Percentiles rank a stretch among this genome's conserved stretches.
Evolutionary conservation across 202 grass and related monocot species (phyloP).

Genomic region (Digitaria exilis): DNA sequence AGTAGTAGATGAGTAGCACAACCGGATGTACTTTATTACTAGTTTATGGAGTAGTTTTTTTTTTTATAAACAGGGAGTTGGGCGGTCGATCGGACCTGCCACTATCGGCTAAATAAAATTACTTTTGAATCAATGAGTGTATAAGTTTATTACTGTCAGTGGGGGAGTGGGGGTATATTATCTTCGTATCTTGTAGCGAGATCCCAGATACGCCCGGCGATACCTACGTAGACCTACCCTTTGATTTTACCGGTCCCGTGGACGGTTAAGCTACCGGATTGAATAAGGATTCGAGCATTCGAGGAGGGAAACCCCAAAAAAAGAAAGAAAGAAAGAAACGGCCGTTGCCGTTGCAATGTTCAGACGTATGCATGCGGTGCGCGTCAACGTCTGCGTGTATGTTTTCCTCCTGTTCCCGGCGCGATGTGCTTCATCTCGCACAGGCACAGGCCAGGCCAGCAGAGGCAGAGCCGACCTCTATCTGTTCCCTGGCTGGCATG

Average conservation of each 20-base stretch:
- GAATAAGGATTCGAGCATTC: too few relatives aligned
- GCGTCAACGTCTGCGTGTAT: neutral
- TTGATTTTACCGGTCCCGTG: constrained; percentile 40
- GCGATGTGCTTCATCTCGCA: too few relatives aligned
- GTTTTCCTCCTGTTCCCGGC: neutral
- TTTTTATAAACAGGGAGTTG: neutral
- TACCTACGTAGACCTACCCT: neutral
- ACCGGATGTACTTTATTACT: neutral
- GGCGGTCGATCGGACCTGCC: neutral
- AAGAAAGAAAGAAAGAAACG: too few relatives aligned
- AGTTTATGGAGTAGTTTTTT: too few relatives aligned
- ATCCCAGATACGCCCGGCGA: constrained; percentile 19
- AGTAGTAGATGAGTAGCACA: too few relatives aligned
- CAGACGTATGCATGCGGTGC: neutral
- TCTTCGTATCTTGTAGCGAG: neutral
- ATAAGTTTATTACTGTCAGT: neutral
- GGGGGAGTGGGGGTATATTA: neutral
- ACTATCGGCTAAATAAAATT: neutral
- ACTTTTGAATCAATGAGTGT: too few relatives aligned
- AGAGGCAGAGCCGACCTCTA: neutral
- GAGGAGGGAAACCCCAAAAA: too few relatives aligned
- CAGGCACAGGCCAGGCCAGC: too few relatives aligned
- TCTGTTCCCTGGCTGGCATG: constrained; percentile 18
- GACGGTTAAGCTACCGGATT: constrained; percentile 43
- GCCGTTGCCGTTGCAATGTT: neutral